A percentile compares a stretch with the other conserved stretches of the same genome.
phyloP scores from a whole-genome alignment of 345 rosid species.

The Raphanus raphanistrum region DNA sequence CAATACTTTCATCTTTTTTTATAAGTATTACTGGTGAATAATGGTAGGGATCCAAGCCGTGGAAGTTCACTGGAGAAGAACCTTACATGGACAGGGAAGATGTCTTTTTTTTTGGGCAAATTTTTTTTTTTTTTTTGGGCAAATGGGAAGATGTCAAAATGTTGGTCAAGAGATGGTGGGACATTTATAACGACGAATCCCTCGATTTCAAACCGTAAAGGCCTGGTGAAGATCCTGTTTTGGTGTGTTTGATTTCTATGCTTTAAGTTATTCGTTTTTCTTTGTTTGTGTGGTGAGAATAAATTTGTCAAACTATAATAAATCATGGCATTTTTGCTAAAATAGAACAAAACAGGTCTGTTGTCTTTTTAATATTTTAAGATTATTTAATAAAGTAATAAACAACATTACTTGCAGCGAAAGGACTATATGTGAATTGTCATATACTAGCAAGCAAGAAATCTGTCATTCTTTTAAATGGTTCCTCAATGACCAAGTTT shows the following conservation, averaged over 20 bases:
- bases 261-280: neutral
- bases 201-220: constrained; percentile 41
- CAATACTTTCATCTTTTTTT: too few relatives aligned
- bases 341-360: neutral
- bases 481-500: neutral
- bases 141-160: constrained; percentile 56
- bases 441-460: neutral
- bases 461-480: neutral
- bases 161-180: constrained; percentile 54
- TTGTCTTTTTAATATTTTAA: neutral
- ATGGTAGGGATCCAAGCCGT: constrained; percentile 55
- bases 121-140: too few relatives aligned
- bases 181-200: constrained; percentile 52
- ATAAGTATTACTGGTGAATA: neutral
- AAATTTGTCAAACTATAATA: neutral
- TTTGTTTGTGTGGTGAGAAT: neutral
- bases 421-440: neutral
- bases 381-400: neutral
- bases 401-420: too few relatives aligned
- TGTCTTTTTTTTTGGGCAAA: too few relatives aligned
- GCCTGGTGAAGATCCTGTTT: neutral
- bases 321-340: neutral
- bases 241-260: neutral
- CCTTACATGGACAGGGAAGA: constrained; percentile 59
- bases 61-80: constrained; percentile 62